Evolutionary conservation across 345 rosid genomes (phyloP).

Genomic region (Dimocarpus longan): DNA sequence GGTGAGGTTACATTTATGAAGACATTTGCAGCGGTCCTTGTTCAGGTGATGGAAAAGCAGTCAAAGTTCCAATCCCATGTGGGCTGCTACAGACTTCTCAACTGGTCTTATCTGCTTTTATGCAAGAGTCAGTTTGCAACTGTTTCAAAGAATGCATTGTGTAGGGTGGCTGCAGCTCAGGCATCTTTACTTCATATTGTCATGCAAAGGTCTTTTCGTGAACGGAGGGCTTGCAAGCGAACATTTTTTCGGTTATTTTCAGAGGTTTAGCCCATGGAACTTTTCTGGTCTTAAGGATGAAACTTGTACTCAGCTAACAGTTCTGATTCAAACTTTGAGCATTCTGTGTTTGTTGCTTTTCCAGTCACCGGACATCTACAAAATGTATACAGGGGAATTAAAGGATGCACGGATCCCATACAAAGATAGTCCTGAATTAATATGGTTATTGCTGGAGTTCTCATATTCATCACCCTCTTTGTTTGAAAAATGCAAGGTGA

Average conservation of each 20-base stretch:
- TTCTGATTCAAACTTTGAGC: constrained; percentile 5
- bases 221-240: constrained; percentile 73
- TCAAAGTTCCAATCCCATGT: constrained; percentile 54
- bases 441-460: constrained; percentile 70
- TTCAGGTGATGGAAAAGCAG: constrained; percentile 86
- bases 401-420: constrained; percentile 66
- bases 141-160: constrained; percentile 71
- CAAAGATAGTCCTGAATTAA: constrained; percentile 72
- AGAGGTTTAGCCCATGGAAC: constrained; percentile 51
- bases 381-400: constrained; percentile 60
- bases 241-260: constrained; percentile 70
- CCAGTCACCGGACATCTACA: constrained; percentile 72
- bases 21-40: constrained; percentile 78
- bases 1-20: constrained; percentile 71
- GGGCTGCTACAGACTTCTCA: constrained; percentile 72
- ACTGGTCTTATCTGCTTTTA: constrained; percentile 87
- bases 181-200: constrained; percentile 62
- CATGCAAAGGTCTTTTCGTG: constrained; percentile 67
- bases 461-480: constrained; percentile 49
- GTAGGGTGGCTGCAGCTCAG: constrained; percentile 76
- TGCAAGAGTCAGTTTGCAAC: constrained; percentile 71
- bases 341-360: constrained; percentile 28
- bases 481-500: constrained; percentile 72
- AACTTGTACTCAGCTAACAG: not conserved
- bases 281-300: constrained; percentile 5